A percentile compares a stretch with the other conserved stretches of the same genome.
Conservation (phyloP, 208 protist species). For the Angomonas ambiguus region DNA sequence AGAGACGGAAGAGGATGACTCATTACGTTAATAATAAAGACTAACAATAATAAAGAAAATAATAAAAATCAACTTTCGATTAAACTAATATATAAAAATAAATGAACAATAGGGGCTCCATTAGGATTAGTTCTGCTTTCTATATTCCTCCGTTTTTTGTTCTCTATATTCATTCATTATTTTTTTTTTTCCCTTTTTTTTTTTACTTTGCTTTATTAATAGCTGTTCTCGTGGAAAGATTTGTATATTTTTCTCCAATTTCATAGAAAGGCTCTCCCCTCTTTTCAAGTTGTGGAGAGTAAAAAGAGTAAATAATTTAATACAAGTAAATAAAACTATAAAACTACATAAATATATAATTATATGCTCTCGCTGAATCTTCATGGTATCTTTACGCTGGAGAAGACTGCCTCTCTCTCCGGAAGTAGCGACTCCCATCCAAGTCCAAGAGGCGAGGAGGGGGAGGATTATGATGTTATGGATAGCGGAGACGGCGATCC, state of each 20-base stretch:
- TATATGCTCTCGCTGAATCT: background rate
- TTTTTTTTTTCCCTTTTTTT: conserved; percentile 16
- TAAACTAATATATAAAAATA: background rate
- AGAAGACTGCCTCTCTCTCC: background rate
- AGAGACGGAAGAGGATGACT: background rate
- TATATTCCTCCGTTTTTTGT: background rate
- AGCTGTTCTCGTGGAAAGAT: no score
- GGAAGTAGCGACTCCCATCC: background rate
- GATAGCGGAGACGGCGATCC: no score
- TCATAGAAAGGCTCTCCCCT: no score
- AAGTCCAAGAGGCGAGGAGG: background rate
- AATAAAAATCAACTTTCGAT: background rate
- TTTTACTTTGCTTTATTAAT: conserved; percentile 15
- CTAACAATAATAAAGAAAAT: conserved; percentile 2
- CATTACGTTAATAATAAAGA: background rate
- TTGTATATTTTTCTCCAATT: no score
- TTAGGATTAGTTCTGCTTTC: background rate
- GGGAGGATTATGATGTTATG: background rate
- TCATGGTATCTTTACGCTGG: background rate
- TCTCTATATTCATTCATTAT: background rate
- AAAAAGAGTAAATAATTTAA: conserved; percentile 1
- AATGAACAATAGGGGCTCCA: background rate
- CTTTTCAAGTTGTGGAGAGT: background rate
- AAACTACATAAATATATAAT: background rate
- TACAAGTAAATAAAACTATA: no score